These are phyloP conservation scores for Leucogyrophana mollusca DNA, from an alignment of 768 basidiomycete species.

Conservation along the genomic window DNA sequence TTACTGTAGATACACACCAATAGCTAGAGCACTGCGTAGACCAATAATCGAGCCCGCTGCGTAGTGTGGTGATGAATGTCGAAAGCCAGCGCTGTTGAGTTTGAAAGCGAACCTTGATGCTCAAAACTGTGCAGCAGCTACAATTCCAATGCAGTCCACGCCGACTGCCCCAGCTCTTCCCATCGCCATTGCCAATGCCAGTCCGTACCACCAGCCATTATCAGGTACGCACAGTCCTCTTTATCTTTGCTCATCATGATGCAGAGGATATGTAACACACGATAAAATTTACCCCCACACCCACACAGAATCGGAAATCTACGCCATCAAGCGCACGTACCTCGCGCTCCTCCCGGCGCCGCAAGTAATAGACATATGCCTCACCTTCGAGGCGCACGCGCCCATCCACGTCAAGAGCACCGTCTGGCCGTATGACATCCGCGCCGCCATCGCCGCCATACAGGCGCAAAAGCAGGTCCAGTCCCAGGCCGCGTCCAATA, in stretches of 20 bases:
- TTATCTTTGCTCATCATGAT: too few relatives aligned
- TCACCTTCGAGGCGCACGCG: conserved; percentile 68
- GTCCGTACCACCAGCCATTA: too few relatives aligned
- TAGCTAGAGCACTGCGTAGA: too few relatives aligned
- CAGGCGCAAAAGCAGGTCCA: conserved; percentile 23
- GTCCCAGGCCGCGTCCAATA: conserved; percentile 21
- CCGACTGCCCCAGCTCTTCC: conserved; percentile 38
- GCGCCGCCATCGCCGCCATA: conserved; percentile 58
- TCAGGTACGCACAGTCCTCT: too few relatives aligned
- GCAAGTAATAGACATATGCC: conserved; percentile 79
- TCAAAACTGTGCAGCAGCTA: conserved; percentile 73
- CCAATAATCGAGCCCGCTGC: too few relatives aligned
- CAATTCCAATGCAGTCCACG: conserved; percentile 63
- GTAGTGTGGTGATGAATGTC: too few relatives aligned
- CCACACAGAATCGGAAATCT: conserved; percentile 40
- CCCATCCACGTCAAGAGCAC: conserved; percentile 60
- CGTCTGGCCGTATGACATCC: conserved; percentile 75
- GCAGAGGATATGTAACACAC: too few relatives aligned
- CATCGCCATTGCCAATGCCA: too few relatives aligned
- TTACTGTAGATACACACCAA: too few relatives aligned
- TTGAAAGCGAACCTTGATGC: conserved; percentile 58
- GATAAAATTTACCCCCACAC: conserved; percentile 30
- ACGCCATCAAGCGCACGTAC: conserved; percentile 71
- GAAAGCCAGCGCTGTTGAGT: conserved; percentile 7
- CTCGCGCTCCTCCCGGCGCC: conserved; percentile 62